These are phyloP conservation scores for Lasiodiplodia citricola DNA, from an alignment of 2,329 filamentous ascomycete genomes.

Conservation along the genomic window DNA sequence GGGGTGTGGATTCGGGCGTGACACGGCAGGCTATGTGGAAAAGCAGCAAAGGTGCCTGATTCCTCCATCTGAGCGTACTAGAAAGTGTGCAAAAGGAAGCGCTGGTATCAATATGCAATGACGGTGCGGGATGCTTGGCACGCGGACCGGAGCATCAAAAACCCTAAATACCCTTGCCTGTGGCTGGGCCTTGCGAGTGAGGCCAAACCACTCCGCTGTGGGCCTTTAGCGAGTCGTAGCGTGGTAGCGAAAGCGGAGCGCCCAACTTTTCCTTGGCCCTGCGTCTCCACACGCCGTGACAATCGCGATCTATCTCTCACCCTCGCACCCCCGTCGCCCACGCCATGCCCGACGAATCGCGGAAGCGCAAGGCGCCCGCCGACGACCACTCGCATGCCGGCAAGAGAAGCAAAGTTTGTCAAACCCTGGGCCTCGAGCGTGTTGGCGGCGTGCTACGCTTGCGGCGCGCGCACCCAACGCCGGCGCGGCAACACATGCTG, in stretches of 20 bases:
- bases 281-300: not conserved
- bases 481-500: not conserved
- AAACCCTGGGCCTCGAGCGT: not conserved
- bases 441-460: not conserved
- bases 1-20: not conserved
- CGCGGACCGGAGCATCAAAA: constrained; percentile 23
- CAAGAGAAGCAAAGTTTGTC: constrained; percentile 29
- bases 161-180: constrained; percentile 15
- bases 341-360: constrained; percentile 27
- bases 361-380: constrained; percentile 29
- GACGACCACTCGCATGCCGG: constrained; percentile 7
- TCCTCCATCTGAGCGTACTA: too few species aligned
- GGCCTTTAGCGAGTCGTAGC: constrained; percentile 16
- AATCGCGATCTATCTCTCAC: not conserved
- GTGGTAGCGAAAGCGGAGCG: not conserved
- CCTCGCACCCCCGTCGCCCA: not conserved
- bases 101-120: too few species aligned
- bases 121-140: constrained; percentile 2
- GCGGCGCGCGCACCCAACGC: not conserved
- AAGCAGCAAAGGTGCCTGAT: not conserved
- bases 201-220: not conserved
- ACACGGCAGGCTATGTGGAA: not conserved
- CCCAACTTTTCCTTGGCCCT: not conserved
- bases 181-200: not conserved
- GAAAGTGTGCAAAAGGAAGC: too few species aligned